Evolutionary conservation across 768 basidiomycete genomes (phyloP), one percentile per base, ranked within the genome.

Genomic region (Lyophyllum decastes): DNA sequence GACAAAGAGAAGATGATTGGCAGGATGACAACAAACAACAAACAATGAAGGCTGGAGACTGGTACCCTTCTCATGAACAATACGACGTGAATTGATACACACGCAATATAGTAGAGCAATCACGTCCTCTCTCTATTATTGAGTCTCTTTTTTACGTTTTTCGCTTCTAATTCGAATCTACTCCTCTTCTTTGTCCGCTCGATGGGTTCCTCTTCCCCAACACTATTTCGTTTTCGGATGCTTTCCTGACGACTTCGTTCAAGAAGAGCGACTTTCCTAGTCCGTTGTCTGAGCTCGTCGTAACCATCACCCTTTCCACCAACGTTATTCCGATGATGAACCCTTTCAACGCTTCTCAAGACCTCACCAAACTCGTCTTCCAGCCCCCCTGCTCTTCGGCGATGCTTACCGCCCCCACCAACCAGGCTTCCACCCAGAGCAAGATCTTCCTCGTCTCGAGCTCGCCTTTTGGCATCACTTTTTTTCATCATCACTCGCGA

Each of bases 401-500:
- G 77, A 53, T 81, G 76, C 24, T 78, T 77, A n/a, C 78, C 77
- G 0, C 78, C 75, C 8, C 67, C 69, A 7, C 75, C 74, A 38
- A 70, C 72, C 11, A 82, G 69, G 41, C 81, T 83, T 12, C 89
- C 91, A 52, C 96, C 96, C 12, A 98, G 76, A 17, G 93, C 93
- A 59, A 98, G 74, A 61, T 93, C 90, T 61, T 84, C 92, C 71
- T 98, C 96, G 66, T 98, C 95, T 58, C 84, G 79, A 52, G 70
- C 74, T 19, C 95, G 81, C 45, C 87, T 78, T 63, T 79, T 83
- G 16, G 83, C 81, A 45, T 96, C 94, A 66, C 86, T 87, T 80
- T 98, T 98, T 69, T 88, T 91, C 84, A 95, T 88, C 58, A 95
- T 80, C 52, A 98, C 66, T 45, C 96, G 87, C 35, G 90, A 92